Evolutionary conservation across 805 yeast genomes (phyloP), one percentile per base, ranked within the genome.

Genomic region (Lachancea cidri): DNA sequence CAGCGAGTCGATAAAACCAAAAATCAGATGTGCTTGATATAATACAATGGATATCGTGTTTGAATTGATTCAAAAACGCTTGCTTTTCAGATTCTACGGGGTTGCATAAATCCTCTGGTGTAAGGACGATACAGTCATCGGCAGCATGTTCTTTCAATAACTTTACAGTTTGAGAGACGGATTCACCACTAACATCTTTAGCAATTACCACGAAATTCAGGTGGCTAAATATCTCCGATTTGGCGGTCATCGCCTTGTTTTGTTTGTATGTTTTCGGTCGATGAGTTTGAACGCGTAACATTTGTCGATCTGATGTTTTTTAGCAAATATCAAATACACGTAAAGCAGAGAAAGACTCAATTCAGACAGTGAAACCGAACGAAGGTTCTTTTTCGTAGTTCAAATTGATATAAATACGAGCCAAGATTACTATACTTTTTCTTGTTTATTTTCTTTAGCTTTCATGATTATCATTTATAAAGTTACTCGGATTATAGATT

Each of bases 1-100:
- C 53, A 2, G 60, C 59, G 3, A 48, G 36, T 5, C 45, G 40
- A 41, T 60, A 60, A 38, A 60, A 60, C n/a, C 58, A 46, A 19
- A 60, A 62, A 11, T 50, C 40, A 6, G 35, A 15, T 6, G 45
- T 39, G n/a, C 48, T 46, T 17, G 56, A 45, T 8, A 61, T 48
- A 13, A 61, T 54, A 22, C 53, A 56, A 37, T 58, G 55, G 11
- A 57, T 43, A 22, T 46, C 48, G 13, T 44, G 43, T 1, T 25
- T 25, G 24, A 44, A 44, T 6, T 29, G 29, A 5, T 13, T 19
- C n/a, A 25, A 27, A 24, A 44, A 38, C 17, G 33, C 38, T 17
- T 19, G 16, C 27, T 44, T 44, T 19, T 14, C 22, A 15, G 13
- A 4, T n/a, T 5, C 8, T 15, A 17, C 8, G 25, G 19, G 11